Conservation (phyloP, 2,329 filamentous ascomycete species). For the Ceratocystis colombiana region DNA sequence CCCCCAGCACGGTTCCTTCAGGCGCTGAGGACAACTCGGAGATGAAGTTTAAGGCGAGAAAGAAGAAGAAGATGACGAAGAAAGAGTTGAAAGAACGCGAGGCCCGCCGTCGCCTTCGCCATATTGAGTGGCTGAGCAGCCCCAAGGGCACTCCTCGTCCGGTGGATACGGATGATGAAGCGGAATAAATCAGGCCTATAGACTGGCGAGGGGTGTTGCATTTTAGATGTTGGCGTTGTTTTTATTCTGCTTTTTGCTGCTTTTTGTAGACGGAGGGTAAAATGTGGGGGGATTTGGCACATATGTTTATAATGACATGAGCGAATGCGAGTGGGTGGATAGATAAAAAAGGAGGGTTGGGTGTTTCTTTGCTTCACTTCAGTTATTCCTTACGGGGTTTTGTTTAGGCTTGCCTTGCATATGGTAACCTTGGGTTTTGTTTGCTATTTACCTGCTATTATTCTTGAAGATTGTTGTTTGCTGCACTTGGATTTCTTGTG, state of each 20-base stretch:
- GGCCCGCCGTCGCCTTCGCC: slow-evolving; percentile 71
- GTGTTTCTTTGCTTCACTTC: slow-evolving; percentile 5
- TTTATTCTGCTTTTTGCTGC: slow-evolving; percentile 3
- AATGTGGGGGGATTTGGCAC: background rate
- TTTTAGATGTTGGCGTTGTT: background rate
- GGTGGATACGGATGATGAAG: slow-evolving; percentile 67
- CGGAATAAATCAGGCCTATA: slow-evolving; percentile 28
- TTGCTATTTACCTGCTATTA: background rate
- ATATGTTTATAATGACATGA: slow-evolving; percentile 3
- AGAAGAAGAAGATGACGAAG: slow-evolving; percentile 99
- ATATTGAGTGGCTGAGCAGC: slow-evolving; percentile 75
- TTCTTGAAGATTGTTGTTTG: background rate
- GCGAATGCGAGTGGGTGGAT: slow-evolving; percentile 3
- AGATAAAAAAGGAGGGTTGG: background rate
- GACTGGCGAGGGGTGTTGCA: no score
- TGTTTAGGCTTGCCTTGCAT: slow-evolving; percentile 8
- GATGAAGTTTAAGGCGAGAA: slow-evolving; percentile 79
- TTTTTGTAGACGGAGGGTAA: background rate
- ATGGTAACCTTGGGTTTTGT: slow-evolving; percentile 13
- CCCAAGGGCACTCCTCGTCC: slow-evolving; percentile 76
- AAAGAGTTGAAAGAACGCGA: slow-evolving; percentile 92
- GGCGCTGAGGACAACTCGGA: slow-evolving; percentile 69
- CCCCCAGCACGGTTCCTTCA: slow-evolving; percentile 59
- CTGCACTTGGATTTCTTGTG: background rate
- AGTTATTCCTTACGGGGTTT: slow-evolving; percentile 21